Evolutionary conservation across 352 stramenopile genomes (phyloP).

Genomic region (Thalassiosira mediterranea): DNA sequence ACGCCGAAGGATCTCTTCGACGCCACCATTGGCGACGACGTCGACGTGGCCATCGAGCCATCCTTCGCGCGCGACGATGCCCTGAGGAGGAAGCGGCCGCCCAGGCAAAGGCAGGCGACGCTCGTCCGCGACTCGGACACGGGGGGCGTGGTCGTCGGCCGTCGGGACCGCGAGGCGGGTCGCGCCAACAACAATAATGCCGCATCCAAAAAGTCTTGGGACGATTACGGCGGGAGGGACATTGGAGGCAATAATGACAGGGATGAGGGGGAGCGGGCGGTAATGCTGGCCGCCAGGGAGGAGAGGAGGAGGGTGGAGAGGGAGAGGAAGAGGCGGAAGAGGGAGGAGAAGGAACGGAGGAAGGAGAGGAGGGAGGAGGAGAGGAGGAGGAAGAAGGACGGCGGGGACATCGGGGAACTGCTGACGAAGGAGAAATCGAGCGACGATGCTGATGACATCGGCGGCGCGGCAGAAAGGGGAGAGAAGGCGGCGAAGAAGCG

Average conservation of each 20-base stretch:
- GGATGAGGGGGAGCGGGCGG: conserved; percentile 1
- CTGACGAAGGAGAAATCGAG: background rate
- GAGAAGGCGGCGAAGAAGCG: conserved; percentile 4
- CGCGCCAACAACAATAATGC: too few species aligned
- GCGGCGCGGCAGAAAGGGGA: background rate
- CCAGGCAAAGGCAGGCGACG: conserved; percentile 20
- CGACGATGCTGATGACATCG: background rate
- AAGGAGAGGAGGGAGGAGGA: conserved; percentile 15
- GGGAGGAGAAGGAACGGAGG: conserved; percentile 14
- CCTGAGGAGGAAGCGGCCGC: conserved; percentile 15
- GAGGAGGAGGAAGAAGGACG: background rate
- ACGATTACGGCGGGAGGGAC: conserved; percentile 25
- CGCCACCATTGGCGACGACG: too few species aligned
- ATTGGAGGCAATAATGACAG: background rate
- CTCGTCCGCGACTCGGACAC: conserved; percentile 24
- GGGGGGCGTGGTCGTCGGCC: background rate
- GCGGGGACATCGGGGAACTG: background rate
- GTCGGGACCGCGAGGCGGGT: too few species aligned
- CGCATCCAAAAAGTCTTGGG: conserved; percentile 17
- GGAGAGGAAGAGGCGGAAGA: conserved; percentile 18
- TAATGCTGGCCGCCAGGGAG: background rate
- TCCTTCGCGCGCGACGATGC: too few species aligned
- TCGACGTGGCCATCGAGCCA: conserved; percentile 2
- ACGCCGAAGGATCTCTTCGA: conserved; percentile 15
- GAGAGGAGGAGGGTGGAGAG: conserved; percentile 8